Evolutionary conservation across 2,329 filamentous ascomycete species (phyloP).

Genomic region (Colletotrichum spaethianum): DNA sequence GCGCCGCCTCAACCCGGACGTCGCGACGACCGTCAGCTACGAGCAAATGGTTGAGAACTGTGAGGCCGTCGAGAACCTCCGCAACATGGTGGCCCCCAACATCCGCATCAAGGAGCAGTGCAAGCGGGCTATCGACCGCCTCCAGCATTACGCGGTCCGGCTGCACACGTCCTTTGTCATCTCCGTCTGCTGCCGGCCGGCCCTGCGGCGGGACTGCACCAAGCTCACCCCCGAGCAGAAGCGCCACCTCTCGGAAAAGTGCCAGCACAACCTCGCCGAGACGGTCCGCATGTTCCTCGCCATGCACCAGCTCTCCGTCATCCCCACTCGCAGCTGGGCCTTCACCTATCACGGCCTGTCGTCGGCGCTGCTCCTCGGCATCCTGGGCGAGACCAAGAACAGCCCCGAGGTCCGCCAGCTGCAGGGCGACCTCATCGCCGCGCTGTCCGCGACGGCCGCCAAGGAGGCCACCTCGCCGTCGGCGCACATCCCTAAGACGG

Average conservation of each 20-base stretch:
- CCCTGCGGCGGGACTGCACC: constrained; percentile 68
- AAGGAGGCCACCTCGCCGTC: constrained; percentile 71
- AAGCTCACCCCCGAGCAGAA: constrained; percentile 68
- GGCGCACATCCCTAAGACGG: constrained; percentile 66
- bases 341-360: constrained; percentile 78
- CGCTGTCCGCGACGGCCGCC: constrained; percentile 74
- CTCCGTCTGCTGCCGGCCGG: constrained; percentile 75
- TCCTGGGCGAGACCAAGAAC: constrained; percentile 73
- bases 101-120: constrained; percentile 74
- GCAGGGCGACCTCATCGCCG: constrained; percentile 75
- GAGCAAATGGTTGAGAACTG: constrained; percentile 72
- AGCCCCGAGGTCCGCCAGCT: constrained; percentile 75
- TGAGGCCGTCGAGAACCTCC: constrained; percentile 66
- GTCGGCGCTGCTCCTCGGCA: constrained; percentile 74
- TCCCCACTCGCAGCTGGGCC: constrained; percentile 77
- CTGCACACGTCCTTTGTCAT: constrained; percentile 77
- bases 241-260: constrained; percentile 68
- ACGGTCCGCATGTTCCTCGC: constrained; percentile 78
- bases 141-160: constrained; percentile 76
- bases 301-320: constrained; percentile 78
- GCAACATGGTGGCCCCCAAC: constrained; percentile 63
- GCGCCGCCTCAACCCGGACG: constrained; percentile 69
- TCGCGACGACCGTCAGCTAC: constrained; percentile 64
- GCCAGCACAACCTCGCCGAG: constrained; percentile 74
- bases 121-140: constrained; percentile 73